phyloP scores from a whole-genome alignment of 2,329 filamentous ascomycete species.

The Coleophoma cylindrospora region DNA sequence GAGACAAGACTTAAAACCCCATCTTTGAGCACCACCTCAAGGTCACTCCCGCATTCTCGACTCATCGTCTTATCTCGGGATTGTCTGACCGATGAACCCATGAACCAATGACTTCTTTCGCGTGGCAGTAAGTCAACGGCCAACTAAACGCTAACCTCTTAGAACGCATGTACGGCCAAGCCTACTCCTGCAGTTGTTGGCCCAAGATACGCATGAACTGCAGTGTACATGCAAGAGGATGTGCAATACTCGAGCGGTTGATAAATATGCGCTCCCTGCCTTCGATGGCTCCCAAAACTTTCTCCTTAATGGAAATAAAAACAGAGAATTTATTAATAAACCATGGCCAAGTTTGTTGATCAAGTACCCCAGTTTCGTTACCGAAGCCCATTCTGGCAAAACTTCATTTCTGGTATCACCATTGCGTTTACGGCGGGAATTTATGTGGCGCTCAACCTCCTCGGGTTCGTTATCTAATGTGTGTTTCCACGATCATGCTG shows the following conservation, averaged over 20 bases:
- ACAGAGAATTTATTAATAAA: not conserved
- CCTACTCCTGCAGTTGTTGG: not conserved
- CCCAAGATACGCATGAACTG: not conserved
- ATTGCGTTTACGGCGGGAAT: slow-evolving; percentile 2
- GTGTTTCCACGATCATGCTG: not conserved
- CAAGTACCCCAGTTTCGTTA: slow-evolving; percentile 1
- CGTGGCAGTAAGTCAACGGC: not conserved
- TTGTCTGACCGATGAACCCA: not conserved
- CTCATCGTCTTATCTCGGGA: not conserved
- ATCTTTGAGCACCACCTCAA: not conserved
- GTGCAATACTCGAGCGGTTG: not conserved
- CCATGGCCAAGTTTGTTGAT: not conserved
- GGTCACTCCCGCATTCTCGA: not conserved
- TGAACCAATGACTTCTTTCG: not conserved
- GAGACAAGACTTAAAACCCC: not conserved
- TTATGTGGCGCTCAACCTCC: slow-evolving; percentile 2
- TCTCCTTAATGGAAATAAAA: too few species aligned
- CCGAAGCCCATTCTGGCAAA: slow-evolving; percentile 1
- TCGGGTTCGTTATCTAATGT: not conserved
- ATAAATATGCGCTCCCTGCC: not conserved
- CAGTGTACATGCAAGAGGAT: not conserved
- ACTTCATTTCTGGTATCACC: slow-evolving; percentile 1
- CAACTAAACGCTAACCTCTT: not conserved
- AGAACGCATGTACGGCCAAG: not conserved
- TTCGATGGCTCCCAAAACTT: not conserved